phyloP scores from a whole-genome alignment of 208 protist species.

The Trypanosoma theileri region DNA sequence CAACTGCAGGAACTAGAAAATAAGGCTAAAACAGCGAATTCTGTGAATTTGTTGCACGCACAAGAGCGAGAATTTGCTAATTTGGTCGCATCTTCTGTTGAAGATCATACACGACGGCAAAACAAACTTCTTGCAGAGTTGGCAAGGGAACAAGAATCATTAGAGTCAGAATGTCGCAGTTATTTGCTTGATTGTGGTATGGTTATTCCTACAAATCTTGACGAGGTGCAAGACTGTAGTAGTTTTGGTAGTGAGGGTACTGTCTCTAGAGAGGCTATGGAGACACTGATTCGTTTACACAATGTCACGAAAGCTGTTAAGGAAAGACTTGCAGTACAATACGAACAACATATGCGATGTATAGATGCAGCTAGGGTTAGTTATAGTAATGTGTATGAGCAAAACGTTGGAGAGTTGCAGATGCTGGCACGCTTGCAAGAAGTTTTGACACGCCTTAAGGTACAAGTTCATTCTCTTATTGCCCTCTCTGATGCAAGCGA shows the following conservation, averaged over 20 bases:
- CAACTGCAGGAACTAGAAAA: conserved; percentile 48
- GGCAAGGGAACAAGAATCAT: conserved; percentile 37
- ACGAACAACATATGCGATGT: conserved; percentile 29
- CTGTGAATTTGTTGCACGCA: conserved; percentile 38
- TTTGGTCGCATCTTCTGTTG: conserved; percentile 42
- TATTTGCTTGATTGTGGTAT: conserved; percentile 45
- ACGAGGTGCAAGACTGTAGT: conserved; percentile 24
- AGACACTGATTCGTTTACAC: conserved; percentile 32
- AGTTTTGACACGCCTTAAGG: conserved; percentile 54
- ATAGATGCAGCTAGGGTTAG: conserved; percentile 21
- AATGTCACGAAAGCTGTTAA: conserved; percentile 30
- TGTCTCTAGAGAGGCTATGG: conserved; percentile 30
- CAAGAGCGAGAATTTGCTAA: conserved; percentile 51
- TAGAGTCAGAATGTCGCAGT: conserved; percentile 43
- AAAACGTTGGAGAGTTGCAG: conserved; percentile 65
- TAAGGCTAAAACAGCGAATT: conserved; percentile 34
- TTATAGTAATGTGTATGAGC: conserved; percentile 38
- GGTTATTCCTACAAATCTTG: conserved; percentile 26
- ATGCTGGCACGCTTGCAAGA: conserved; percentile 64
- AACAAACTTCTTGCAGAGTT: conserved; percentile 30
- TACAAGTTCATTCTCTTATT: conserved; percentile 65
- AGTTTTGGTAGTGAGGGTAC: conserved; percentile 21
- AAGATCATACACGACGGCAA: conserved; percentile 44
- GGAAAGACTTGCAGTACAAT: conserved; percentile 28
- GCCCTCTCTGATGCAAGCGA: conserved; percentile 50